Evolutionary conservation across 164 flowering plant species (phyloP), one percentile per base, ranked within the genome.

Genomic region (Chimonanthus salicifolius): DNA sequence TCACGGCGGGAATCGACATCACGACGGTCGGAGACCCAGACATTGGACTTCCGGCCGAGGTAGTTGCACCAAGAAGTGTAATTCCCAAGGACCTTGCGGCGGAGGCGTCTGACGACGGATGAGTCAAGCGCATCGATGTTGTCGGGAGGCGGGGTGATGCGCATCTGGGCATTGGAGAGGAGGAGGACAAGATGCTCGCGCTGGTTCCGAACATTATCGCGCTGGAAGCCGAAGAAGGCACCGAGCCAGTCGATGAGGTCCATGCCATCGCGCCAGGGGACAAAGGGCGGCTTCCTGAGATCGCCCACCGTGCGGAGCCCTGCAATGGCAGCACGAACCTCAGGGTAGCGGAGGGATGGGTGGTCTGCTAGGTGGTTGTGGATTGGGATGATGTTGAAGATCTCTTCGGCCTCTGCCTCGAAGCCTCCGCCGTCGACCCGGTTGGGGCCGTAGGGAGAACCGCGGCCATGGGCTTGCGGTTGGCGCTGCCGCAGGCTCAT

Each of bases 221-320:
- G 21, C 70, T 95, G 99, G 75, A 95, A 95, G 5, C 99, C 96
- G 74, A 95, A 95, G 82, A 85, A 83, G 48, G 72, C 45, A 3
- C 94, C 97, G 3, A 95, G 87, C 99, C 98, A 95, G 86, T 95
- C 98, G 76, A 95, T 63, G 48, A 95, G 81, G 88, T 95, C 99
- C 83, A 78, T 77, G 72, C 68, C 72, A 9, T 81, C 79, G 60
- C 62, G 64, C 92, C 91, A 89, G 2, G 62, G 58, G 16, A 75
- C 66, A 75, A 82, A 88, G 11, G 89, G 94, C 44, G 96, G 97
- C 68, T 67, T 78, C 11, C 84, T 87, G 68, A 94, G 89, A 75
- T 87, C 88, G 2, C 83, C 91, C 15, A 83, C 88, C 18, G 80
- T 49, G 10, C 89, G 87, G n/a, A 91, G 79, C 3, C 96, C 97